Base-by-base conservation (phyloP, 768 basidiomycete genomes). In the Infundibulicybe gibba region DNA sequence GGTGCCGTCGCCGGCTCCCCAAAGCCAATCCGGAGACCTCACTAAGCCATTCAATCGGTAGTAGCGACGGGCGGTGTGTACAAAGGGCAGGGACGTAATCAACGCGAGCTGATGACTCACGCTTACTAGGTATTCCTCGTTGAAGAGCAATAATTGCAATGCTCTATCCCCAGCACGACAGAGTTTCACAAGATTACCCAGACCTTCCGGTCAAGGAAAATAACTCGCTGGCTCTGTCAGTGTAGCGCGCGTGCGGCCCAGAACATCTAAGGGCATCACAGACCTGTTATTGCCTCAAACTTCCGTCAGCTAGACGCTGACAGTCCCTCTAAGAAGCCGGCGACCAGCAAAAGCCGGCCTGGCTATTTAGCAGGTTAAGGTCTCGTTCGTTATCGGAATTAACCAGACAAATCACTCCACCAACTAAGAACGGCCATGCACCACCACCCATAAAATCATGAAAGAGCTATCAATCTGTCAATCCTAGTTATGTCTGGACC, bases 321-420 rank as follows among this genome's bases (percentile, higher is more conserved):
- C 76, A 85, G 84, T 84, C 83, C 83, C 81, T 86, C 82, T 86
- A 86, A 87, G 83, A 88, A 86, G 83, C 76, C 79, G 58, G 70
- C 74, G 76, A 77, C 81, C 81, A 82, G 77, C 83, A 55, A 75
- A 79, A 80, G 81, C 75, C 78, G 67, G 76, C 77, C 80, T 74
- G 83, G 76, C 85, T 88, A 89, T 87, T 53, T 53, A 53, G 52
- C 52, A 53, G 52, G 52, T 53, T 53, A 53, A 52, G 47, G 87
- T 89, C 85, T 89, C 85, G 79, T 87, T 89, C 81, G 80, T 87
- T 87, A 88, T 89, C 85, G 80, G 84, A 88, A 88, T 90, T 88
- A 89, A 88, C 86, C 87, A 89, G 88, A 90, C 87, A 89, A 89
- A 88, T 25, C 25, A 25, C 68, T 65, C 68, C 69, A 72, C 81